Evolutionary conservation across 257 asterid genomes (phyloP).

Genomic region (Nicotiana undulata): DNA sequence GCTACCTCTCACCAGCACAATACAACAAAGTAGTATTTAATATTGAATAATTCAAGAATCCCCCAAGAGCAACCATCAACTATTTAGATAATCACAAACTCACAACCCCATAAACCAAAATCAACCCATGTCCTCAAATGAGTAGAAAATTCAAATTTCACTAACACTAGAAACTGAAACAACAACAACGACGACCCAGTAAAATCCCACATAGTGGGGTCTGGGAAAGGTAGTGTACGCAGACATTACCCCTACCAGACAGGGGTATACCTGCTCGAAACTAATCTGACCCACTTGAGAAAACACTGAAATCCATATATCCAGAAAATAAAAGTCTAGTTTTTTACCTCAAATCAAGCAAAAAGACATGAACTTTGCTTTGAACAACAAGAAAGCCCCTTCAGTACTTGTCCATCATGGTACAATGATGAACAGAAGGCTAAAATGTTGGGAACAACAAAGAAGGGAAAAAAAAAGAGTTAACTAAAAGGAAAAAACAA

Average conservation of each 20-base stretch:
- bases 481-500: not conserved
- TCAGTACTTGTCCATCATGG: not conserved
- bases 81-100: not conserved
- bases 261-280: not conserved
- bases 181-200: too few species aligned
- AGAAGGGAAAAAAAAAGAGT: not conserved
- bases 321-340: not conserved
- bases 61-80: not conserved
- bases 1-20: not conserved
- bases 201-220: too few species aligned
- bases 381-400: constrained; percentile 5
- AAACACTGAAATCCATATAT: not conserved
- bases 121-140: constrained; percentile 2
- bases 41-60: not conserved
- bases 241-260: too few species aligned
- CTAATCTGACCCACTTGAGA: not conserved
- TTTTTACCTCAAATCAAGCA: not conserved
- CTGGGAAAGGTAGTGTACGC: too few species aligned
- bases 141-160: not conserved
- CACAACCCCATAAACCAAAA: not conserved
- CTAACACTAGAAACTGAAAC: not conserved
- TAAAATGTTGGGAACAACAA: not conserved
- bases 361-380: not conserved
- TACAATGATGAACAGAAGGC: not conserved
- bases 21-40: not conserved